Conservation (phyloP, 768 basidiomycete species). For the Mycena vulgaris region DNA sequence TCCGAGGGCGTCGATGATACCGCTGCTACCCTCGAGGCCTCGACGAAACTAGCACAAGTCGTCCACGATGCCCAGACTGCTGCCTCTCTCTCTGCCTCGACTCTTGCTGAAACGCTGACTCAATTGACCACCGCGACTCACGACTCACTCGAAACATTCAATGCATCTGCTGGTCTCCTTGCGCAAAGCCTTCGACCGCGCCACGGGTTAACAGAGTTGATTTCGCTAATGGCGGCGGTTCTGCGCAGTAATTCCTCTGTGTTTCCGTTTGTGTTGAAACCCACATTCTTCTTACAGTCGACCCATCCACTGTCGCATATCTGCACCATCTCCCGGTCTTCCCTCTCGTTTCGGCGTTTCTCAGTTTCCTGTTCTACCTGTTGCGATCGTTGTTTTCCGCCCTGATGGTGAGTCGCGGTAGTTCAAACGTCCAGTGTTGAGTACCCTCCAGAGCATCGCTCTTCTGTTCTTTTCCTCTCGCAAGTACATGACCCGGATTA, state of each 20-base stretch:
- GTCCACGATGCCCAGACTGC: constrained; percentile 55
- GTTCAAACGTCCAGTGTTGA: too few relatives aligned
- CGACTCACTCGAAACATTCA: constrained; percentile 63
- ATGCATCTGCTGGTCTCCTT: constrained; percentile 57
- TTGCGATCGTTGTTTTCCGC: constrained; percentile 54
- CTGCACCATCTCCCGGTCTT: constrained; percentile 47
- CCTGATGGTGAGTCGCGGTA: constrained; percentile 54
- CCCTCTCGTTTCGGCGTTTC: constrained; percentile 41
- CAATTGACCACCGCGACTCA: constrained; percentile 57
- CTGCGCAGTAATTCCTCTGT: constrained; percentile 28
- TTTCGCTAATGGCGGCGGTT: constrained; percentile 28
- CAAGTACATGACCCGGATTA: constrained; percentile 36
- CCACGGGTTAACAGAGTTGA: constrained; percentile 13
- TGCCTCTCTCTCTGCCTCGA: constrained; percentile 51
- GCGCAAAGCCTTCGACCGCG: constrained; percentile 47
- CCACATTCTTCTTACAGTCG: constrained; percentile 42
- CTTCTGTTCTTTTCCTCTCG: constrained; percentile 52
- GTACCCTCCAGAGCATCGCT: constrained; percentile 50
- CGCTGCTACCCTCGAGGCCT: constrained; percentile 49
- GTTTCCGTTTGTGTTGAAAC: not conserved
- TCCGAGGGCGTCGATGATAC: constrained; percentile 42
- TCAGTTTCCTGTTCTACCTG: constrained; percentile 49
- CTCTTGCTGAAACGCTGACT: constrained; percentile 54
- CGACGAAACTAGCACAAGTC: constrained; percentile 48
- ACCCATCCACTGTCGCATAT: constrained; percentile 46